Conservation (phyloP, 495 filamentous ascomycete genomes). For the Neurospora pannonica region DNA sequence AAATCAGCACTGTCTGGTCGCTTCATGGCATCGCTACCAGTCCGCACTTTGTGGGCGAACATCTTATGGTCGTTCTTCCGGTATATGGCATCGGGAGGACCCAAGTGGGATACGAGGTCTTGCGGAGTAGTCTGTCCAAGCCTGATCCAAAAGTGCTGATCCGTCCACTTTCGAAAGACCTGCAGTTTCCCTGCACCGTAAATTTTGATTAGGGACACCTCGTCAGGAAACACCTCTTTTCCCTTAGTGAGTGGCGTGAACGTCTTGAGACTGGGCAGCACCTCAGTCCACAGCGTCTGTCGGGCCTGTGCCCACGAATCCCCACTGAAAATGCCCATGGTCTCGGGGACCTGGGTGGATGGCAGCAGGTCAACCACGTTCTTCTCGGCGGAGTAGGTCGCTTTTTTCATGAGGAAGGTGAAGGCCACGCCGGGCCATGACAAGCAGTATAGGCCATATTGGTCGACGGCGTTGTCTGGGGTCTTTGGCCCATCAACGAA, state of each 20-base stretch:
- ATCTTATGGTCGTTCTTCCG: slow-evolving; percentile 85
- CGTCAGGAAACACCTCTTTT: slow-evolving; percentile 60
- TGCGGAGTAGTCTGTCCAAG: slow-evolving; percentile 80
- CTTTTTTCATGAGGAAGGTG: slow-evolving; percentile 68
- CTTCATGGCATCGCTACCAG: slow-evolving; percentile 35
- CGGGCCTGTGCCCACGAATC: slow-evolving; percentile 80
- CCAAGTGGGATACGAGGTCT: slow-evolving; percentile 80
- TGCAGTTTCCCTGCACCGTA: slow-evolving; percentile 68
- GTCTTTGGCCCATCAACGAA: slow-evolving; percentile 44
- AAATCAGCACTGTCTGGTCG: slow-evolving; percentile 41
- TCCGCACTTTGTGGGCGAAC: slow-evolving; percentile 67
- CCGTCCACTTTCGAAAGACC: slow-evolving; percentile 51
- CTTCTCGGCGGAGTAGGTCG: slow-evolving; percentile 68
- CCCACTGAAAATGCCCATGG: slow-evolving; percentile 83
- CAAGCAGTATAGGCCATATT: slow-evolving; percentile 59
- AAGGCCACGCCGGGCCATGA: slow-evolving; percentile 94
- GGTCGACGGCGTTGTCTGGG: slow-evolving; percentile 4
- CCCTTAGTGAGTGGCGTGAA: slow-evolving; percentile 40
- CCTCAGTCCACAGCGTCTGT: slow-evolving; percentile 61
- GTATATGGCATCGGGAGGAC: slow-evolving; percentile 91
- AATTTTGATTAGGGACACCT: slow-evolving; percentile 70
- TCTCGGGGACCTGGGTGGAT: slow-evolving; percentile 60
- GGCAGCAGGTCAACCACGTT: slow-evolving; percentile 83
- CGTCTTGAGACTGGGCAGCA: slow-evolving; percentile 54
- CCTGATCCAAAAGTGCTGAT: slow-evolving; percentile 52